Conservation (phyloP, 192 early-diverging fungal species). For the Chytriomyces sp. region DNA sequence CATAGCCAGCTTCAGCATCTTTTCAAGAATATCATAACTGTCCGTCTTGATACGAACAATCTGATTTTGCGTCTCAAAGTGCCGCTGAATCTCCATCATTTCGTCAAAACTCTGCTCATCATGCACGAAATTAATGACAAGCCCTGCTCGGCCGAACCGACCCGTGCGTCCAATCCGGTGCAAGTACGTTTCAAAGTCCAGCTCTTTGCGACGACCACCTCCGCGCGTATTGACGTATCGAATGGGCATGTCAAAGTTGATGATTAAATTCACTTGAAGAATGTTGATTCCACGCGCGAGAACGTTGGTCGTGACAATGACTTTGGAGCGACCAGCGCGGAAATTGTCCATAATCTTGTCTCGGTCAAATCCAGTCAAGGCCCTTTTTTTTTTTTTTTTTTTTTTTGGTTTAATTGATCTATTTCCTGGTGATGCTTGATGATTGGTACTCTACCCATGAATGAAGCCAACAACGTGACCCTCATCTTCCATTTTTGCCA, state of each 20-base stretch:
- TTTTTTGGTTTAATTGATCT: not conserved
- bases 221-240: no score
- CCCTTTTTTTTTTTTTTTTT: conserved; percentile 42
- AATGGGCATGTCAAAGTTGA: not conserved
- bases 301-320: conserved; percentile 76
- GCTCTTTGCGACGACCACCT: conserved; percentile 27
- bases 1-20: conserved; percentile 67
- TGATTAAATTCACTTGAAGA: not conserved
- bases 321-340: conserved; percentile 76
- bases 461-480: not conserved
- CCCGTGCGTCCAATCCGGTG: not conserved
- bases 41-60: conserved; percentile 74
- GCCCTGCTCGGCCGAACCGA: conserved; percentile 81
- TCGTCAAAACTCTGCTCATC: conserved; percentile 65
- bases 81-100: conserved; percentile 70
- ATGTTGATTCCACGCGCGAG: not conserved
- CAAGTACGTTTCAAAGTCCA: conserved; percentile 54
- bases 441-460: not conserved
- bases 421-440: not conserved
- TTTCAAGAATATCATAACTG: conserved; percentile 73
- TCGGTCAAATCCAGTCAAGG: conserved; percentile 67
- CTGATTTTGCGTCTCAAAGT: conserved; percentile 61
- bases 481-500: not conserved
- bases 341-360: conserved; percentile 83
- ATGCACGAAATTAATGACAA: conserved; percentile 83